phyloP scores from a whole-genome alignment of 2,329 filamentous ascomycete genomes.

The Cladophialophora carrionii region DNA sequence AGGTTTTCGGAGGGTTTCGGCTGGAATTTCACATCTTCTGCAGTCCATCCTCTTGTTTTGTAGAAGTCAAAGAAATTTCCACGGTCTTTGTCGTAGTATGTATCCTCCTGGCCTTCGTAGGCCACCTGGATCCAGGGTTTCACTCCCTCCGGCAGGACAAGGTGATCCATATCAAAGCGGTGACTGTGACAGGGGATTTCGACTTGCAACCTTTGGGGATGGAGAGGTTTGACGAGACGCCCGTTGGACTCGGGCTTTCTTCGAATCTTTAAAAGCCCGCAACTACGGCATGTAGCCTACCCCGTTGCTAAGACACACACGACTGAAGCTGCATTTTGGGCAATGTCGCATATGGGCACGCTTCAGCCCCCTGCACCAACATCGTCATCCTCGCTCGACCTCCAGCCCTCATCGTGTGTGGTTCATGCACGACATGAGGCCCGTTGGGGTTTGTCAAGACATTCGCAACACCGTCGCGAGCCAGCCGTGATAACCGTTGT shows the following conservation, averaged over 20 bases:
- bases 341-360: neutral
- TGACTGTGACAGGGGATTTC: neutral
- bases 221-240: neutral
- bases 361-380: neutral
- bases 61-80: slow-evolving; percentile 4
- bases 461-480: neutral
- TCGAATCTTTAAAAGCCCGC: neutral
- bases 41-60: neutral
- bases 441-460: neutral
- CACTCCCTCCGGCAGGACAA: slow-evolving; percentile 2
- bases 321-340: neutral
- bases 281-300: neutral
- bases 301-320: neutral
- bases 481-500: slow-evolving; percentile 1
- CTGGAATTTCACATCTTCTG: neutral
- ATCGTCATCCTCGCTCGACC: neutral
- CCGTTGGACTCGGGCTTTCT: neutral
- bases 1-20: neutral
- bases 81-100: neutral
- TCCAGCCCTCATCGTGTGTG: neutral
- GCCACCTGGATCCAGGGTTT: neutral
- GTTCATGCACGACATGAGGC: neutral
- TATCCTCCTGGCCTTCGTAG: slow-evolving; percentile 1
- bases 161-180: neutral
- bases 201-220: neutral